Evolutionary conservation across 805 yeast species (phyloP).

Genomic region (Cyberlindnera xishuangbannaensis): DNA sequence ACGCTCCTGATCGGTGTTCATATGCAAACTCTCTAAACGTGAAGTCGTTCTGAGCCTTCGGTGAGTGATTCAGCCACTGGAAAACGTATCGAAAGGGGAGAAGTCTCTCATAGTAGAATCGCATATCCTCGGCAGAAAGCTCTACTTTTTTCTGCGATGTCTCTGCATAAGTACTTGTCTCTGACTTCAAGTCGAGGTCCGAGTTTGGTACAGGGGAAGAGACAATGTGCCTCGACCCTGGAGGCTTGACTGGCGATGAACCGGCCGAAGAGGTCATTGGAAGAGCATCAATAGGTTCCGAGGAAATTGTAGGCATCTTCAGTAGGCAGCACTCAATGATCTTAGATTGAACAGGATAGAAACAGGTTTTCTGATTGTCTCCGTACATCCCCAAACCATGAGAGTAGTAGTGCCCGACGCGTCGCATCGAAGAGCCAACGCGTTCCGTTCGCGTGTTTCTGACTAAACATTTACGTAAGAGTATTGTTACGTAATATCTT

Average conservation of each 20-base stretch:
- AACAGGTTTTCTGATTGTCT: neutral
- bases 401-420: no score
- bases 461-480: neutral
- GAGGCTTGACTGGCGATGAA: constrained; percentile 24
- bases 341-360: neutral
- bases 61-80: constrained; percentile 87
- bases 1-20: constrained; percentile 82
- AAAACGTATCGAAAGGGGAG: constrained; percentile 78
- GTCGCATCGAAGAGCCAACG: neutral
- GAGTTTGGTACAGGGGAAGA: constrained; percentile 21
- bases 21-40: constrained; percentile 90
- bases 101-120: constrained; percentile 59
- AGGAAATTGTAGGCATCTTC: constrained; percentile 21
- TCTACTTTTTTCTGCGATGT: constrained; percentile 4
- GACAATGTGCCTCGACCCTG: constrained; percentile 5
- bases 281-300: constrained; percentile 7
- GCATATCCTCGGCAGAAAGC: constrained; percentile 52
- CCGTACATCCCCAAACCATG: no score
- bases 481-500: neutral
- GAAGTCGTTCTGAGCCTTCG: constrained; percentile 67
- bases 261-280: constrained; percentile 18
- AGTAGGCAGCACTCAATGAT: no score
- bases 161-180: no score
- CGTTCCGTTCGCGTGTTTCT: neutral
- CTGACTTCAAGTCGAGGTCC: no score